These are phyloP conservation scores for Dissophora globulifera DNA, from an alignment of 192 early-diverging fungal genomes.

Conservation along the genomic window DNA sequence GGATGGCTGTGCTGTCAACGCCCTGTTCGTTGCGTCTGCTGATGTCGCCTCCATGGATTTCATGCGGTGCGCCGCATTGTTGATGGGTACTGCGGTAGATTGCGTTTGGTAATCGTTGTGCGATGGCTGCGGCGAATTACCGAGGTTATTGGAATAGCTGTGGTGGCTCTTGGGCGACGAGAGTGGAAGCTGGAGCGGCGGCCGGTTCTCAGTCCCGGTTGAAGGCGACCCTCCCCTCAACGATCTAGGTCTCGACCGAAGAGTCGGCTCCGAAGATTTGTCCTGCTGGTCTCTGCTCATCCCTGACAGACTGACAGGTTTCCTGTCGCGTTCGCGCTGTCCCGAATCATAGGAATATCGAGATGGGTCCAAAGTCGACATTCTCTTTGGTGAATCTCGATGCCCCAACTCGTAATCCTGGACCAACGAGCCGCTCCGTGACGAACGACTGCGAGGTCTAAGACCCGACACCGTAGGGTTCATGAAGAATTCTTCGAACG, in stretches of 20 bases:
- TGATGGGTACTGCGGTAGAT: slow-evolving; percentile 18
- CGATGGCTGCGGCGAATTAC: slow-evolving; percentile 6
- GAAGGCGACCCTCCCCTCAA: slow-evolving; percentile 32
- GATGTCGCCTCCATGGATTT: slow-evolving; percentile 14
- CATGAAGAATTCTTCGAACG: slow-evolving; percentile 94
- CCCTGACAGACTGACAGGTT: slow-evolving; percentile 2
- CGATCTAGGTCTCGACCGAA: slow-evolving; percentile 30
- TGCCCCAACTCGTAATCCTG: slow-evolving; percentile 12
- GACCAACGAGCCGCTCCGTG: slow-evolving; percentile 10
- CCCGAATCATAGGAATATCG: slow-evolving; percentile 15
- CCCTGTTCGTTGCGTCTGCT: slow-evolving; percentile 14
- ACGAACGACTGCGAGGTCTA: slow-evolving; percentile 29
- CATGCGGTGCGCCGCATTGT: slow-evolving; percentile 17
- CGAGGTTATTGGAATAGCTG: slow-evolving; percentile 2
- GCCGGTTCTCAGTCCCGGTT: slow-evolving; percentile 15
- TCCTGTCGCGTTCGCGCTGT: slow-evolving; percentile 29
- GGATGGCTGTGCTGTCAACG: slow-evolving; percentile 18
- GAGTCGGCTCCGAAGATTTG: slow-evolving; percentile 1
- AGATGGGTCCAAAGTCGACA: slow-evolving; percentile 10
- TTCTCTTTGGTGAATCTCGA: neutral
- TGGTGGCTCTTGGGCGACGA: slow-evolving; percentile 31
- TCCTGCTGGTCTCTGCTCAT: slow-evolving; percentile 14
- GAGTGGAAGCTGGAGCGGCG: slow-evolving; percentile 41
- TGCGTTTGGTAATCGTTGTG: slow-evolving; percentile 19
- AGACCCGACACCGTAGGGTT: slow-evolving; percentile 71